Percentiles rank a stretch among this genome's conserved stretches.
phyloP scores from a whole-genome alignment of 768 basidiomycete species.

The Suillus subalutaceus region DNA sequence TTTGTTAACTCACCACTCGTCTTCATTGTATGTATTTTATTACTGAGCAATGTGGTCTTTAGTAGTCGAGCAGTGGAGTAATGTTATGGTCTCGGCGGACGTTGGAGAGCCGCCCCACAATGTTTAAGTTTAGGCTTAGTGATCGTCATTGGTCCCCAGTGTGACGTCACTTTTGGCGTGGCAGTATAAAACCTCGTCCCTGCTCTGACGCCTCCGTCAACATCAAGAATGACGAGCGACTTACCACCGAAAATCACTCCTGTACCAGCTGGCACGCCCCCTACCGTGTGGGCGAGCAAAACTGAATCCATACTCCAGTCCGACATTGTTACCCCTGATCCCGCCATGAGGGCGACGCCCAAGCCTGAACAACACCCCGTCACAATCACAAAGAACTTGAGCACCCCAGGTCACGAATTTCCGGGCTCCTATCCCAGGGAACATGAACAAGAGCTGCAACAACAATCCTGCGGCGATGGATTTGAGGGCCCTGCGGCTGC shows the following conservation, averaged over 20 bases:
- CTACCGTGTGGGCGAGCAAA: slow-evolving; percentile 19
- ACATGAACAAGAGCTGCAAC: slow-evolving; percentile 5
- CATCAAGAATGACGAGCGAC: slow-evolving; percentile 5
- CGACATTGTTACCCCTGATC: slow-evolving; percentile 6
- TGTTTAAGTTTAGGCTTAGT: not conserved
- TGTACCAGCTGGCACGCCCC: slow-evolving; percentile 20
- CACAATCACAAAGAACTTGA: slow-evolving; percentile 3
- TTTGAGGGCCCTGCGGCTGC: not conserved
- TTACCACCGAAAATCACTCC: slow-evolving; percentile 22
- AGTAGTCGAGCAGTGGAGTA: not conserved
- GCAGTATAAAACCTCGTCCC: slow-evolving; percentile 2
- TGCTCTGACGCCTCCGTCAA: not conserved
- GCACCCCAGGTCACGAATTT: slow-evolving; percentile 12
- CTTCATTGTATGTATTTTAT: not conserved
- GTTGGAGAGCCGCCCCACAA: slow-evolving; percentile 1
- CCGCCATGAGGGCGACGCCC: slow-evolving; percentile 1
- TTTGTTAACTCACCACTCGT: not conserved
- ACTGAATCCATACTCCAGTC: slow-evolving; percentile 22
- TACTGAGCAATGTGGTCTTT: not conserved
- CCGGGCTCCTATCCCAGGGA: slow-evolving; percentile 14
- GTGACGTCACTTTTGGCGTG: slow-evolving; percentile 3
- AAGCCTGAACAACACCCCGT: not conserved
- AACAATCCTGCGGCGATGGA: not conserved
- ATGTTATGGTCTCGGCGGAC: not conserved
- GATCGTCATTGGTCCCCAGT: not conserved